Evolutionary conservation across 1,139 yeast species (phyloP).

Genomic region (Debaryomyces coudertii): DNA sequence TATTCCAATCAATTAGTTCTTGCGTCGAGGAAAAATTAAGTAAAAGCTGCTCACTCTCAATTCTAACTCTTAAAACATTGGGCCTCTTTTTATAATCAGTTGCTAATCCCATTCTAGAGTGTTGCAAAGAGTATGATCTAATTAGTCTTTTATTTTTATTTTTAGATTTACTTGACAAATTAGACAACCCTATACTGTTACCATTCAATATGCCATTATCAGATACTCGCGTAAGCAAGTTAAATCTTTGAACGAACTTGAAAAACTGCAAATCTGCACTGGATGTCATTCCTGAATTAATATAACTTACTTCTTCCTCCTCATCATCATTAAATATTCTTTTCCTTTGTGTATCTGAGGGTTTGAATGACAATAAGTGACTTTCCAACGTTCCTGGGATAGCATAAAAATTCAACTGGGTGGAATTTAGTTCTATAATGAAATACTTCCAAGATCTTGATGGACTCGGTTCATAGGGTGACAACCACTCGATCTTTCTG

Average conservation of each 20-base stretch:
- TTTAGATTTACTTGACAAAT: slow-evolving; percentile 8
- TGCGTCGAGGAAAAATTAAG: slow-evolving; percentile 57
- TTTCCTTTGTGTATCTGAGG: slow-evolving; percentile 16
- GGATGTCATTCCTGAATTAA: slow-evolving; percentile 34
- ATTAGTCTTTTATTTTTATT: slow-evolving; percentile 30
- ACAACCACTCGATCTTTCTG: slow-evolving; percentile 65
- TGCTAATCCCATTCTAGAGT: slow-evolving; percentile 71
- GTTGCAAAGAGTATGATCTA: slow-evolving; percentile 68
- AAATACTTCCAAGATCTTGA: slow-evolving; percentile 64
- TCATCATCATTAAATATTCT: slow-evolving; percentile 20
- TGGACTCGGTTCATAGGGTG: slow-evolving; percentile 66
- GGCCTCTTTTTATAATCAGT: slow-evolving; percentile 65
- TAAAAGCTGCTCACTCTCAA: slow-evolving; percentile 70
- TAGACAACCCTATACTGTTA: not conserved
- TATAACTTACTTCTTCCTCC: slow-evolving; percentile 14
- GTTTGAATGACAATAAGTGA: slow-evolving; percentile 27
- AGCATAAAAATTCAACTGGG: slow-evolving; percentile 67
- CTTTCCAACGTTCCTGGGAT: slow-evolving; percentile 41
- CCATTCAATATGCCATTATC: slow-evolving; percentile 10
- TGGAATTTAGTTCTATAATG: slow-evolving; percentile 70
- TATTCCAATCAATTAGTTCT: slow-evolving; percentile 68
- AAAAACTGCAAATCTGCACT: slow-evolving; percentile 43
- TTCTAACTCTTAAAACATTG: slow-evolving; percentile 61
- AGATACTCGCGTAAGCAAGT: slow-evolving; percentile 19
- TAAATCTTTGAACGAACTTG: slow-evolving; percentile 34